phyloP scores from a whole-genome alignment of 1,284 basidiomycete genomes.

The Acaromyces ingoldii region DNA sequence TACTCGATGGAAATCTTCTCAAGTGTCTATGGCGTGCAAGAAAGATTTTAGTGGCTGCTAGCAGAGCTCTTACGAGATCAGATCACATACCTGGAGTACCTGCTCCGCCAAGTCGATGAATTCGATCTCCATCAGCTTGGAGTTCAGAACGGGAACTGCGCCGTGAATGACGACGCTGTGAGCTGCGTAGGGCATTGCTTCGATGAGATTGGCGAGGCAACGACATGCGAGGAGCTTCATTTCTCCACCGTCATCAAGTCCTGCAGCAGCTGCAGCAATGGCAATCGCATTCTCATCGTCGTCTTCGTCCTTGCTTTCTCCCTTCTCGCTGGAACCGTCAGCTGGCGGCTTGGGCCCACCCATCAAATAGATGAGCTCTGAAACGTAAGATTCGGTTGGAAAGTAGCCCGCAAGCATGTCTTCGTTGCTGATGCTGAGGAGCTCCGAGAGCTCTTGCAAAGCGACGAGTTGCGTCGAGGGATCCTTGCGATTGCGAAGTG shows the following conservation, averaged over 20 bases:
- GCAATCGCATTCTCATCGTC: conserved; percentile 30
- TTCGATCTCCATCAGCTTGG: conserved; percentile 47
- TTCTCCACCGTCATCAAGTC: conserved; percentile 39
- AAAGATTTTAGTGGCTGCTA: neutral
- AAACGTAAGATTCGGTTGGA: conserved; percentile 83
- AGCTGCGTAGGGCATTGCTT: conserved; percentile 48
- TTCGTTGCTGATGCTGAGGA: conserved; percentile 93
- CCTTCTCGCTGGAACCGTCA: conserved; percentile 9
- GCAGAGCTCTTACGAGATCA: neutral
- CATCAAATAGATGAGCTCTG: conserved; percentile 85
- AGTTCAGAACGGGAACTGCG: conserved; percentile 43
- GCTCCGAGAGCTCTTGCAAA: conserved; percentile 87
- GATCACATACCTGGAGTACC: conserved; percentile 34
- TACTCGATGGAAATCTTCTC: conserved; percentile 46
- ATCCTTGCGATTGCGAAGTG: conserved; percentile 48
- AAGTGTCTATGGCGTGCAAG: conserved; percentile 22
- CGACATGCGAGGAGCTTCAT: conserved; percentile 47
- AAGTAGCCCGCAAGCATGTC: conserved; percentile 93
- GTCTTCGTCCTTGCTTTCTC: conserved; percentile 15
- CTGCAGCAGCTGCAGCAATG: conserved; percentile 29
- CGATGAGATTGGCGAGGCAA: conserved; percentile 50
- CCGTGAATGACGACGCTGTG: conserved; percentile 39
- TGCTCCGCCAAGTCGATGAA: conserved; percentile 51
- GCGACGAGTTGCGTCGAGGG: conserved; percentile 72
- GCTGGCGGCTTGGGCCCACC: conserved; percentile 61